Conservation (phyloP, 83 land plant genomes). For the Picea abies region DNA sequence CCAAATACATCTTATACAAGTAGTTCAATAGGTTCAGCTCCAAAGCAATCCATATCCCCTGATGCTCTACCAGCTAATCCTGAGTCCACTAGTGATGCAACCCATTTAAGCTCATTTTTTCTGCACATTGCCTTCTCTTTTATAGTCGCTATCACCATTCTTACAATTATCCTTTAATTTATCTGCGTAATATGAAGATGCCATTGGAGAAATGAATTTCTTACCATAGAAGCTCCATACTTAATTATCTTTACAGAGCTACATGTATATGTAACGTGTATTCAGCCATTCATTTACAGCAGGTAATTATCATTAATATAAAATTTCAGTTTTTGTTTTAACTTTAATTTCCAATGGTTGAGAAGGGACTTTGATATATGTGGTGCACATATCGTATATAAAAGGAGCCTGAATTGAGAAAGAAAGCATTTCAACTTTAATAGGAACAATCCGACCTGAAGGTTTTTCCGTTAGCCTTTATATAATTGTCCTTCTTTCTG, state of each 20-base stretch:
- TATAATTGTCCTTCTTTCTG: too few species aligned
- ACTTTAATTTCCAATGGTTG: background rate
- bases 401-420: too few species aligned
- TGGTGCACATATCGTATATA: too few species aligned
- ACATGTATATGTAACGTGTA: background rate
- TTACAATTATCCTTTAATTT: constrained; percentile 1
- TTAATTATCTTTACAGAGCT: background rate
- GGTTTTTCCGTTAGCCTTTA: too few species aligned
- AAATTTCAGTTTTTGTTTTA: background rate
- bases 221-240: background rate
- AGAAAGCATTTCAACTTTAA: background rate
- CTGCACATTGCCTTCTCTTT: constrained; percentile 6
- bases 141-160: background rate
- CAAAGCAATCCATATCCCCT: constrained; percentile 4
- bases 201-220: background rate
- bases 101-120: constrained; percentile 8
- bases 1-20: background rate
- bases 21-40: background rate
- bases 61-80: constrained; percentile 13
- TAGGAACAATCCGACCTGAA: too few species aligned
- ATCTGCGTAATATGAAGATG: background rate
- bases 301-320: background rate
- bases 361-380: too few species aligned
- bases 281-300: background rate
- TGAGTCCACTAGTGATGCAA: background rate